These are phyloP conservation scores for Trichoderma hamatum DNA, from an alignment of 2,329 filamentous ascomycete species.

Conservation along the genomic window DNA sequence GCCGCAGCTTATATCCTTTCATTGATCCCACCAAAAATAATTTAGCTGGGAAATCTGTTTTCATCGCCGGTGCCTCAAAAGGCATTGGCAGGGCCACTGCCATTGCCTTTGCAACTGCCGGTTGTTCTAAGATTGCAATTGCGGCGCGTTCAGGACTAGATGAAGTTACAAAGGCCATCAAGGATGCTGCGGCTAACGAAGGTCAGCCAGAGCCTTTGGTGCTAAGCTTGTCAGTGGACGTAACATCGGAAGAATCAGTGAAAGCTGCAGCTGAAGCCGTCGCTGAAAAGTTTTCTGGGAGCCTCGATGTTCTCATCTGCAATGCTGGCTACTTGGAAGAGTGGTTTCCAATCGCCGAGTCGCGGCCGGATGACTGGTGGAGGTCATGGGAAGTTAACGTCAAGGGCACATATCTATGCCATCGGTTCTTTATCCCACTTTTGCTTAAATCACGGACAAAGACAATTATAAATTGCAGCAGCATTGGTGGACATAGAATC, in stretches of 20 bases:
- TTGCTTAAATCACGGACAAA: background rate
- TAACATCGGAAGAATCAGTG: constrained; percentile 41
- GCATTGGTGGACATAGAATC: constrained; percentile 4
- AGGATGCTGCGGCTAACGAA: constrained; percentile 35
- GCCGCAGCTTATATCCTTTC: constrained; percentile 54
- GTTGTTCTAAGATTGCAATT: constrained; percentile 55
- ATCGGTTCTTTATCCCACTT: constrained; percentile 52
- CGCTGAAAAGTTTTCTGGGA: constrained; percentile 31
- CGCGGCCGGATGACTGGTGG: constrained; percentile 50
- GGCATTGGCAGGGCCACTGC: constrained; percentile 59
- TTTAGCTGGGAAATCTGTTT: constrained; percentile 44
- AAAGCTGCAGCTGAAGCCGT: constrained; percentile 37
- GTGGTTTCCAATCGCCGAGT: constrained; percentile 42
- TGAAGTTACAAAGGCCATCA: constrained; percentile 41
- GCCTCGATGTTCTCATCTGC: constrained; percentile 49
- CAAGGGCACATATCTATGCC: constrained; percentile 50
- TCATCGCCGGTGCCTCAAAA: constrained; percentile 59
- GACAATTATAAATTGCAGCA: constrained; percentile 16
- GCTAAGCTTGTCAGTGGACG: constrained; percentile 46
- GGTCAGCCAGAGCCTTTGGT: constrained; percentile 38
- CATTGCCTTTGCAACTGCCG: constrained; percentile 58
- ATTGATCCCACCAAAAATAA: constrained; percentile 46
- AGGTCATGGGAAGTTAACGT: constrained; percentile 43
- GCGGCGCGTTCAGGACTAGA: constrained; percentile 54
- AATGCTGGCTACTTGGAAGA: constrained; percentile 49